Percentiles rank a stretch among this genome's conserved stretches.
phyloP scores from a whole-genome alignment of 176 grass and related monocot genomes.

The Avena eriantha region DNA sequence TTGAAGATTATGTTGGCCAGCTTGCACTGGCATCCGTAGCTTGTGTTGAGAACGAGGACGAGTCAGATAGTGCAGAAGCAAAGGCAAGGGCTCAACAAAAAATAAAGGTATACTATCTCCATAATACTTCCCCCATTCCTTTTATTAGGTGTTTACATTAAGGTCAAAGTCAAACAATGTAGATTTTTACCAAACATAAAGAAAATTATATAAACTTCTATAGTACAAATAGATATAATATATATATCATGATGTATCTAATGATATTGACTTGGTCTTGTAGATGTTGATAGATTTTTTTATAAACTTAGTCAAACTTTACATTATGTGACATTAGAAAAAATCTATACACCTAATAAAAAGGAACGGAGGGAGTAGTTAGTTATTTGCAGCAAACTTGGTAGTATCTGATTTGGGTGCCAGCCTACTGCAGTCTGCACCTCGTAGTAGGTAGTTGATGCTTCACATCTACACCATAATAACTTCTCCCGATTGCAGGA shows the following conservation, averaged over 20 bases:
- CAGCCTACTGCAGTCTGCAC: neutral
- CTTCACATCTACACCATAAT: neutral
- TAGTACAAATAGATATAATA: neutral
- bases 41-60: conserved; percentile 71
- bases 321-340: neutral
- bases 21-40: conserved; percentile 90
- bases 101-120: conserved; percentile 64
- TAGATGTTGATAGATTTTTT: neutral
- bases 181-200: neutral
- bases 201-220: neutral
- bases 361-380: neutral
- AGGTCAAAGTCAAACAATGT: neutral
- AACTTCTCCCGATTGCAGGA: conserved; percentile 50
- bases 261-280: neutral
- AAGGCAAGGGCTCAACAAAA: conserved; percentile 80
- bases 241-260: neutral
- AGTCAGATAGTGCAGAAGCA: conserved; percentile 61
- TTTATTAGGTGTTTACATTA: neutral
- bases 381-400: conserved; percentile 10
- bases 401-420: neutral
- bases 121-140: neutral
- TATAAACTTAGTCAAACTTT: neutral
- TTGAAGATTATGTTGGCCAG: conserved; percentile 96
- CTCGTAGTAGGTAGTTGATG: neutral
- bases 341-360: neutral